Conservation (phyloP, 179 eudicot species). For the Carnegiea gigantea region DNA sequence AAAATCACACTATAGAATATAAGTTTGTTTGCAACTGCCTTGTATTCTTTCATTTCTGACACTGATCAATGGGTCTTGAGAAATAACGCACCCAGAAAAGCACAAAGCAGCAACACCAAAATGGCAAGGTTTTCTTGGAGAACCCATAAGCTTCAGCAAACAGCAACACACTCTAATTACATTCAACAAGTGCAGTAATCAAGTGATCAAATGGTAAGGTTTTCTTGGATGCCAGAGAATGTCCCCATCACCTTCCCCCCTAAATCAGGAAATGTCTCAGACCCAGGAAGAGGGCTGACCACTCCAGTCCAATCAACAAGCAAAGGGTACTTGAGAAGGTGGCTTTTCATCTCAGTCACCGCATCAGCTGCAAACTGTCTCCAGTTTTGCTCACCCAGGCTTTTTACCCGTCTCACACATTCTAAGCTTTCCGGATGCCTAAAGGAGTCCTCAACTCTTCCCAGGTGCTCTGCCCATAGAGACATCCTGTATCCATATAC, state of each 20-base stretch:
- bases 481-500: slow-evolving; percentile 34
- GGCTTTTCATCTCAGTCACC: slow-evolving; percentile 27
- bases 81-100: neutral
- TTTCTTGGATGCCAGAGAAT: slow-evolving; percentile 26
- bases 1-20: too few relatives aligned
- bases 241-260: slow-evolving; percentile 31
- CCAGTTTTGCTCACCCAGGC: slow-evolving; percentile 22
- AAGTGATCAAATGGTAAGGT: slow-evolving; percentile 24
- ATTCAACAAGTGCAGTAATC: neutral
- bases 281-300: slow-evolving; percentile 26
- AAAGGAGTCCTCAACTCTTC: slow-evolving; percentile 20
- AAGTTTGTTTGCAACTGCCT: neutral
- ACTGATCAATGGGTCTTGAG: neutral
- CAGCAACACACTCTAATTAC: neutral
- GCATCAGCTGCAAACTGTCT: slow-evolving; percentile 24
- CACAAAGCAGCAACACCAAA: neutral
- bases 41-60: neutral
- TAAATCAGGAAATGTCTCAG: slow-evolving; percentile 28
- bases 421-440: slow-evolving; percentile 22
- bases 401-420: slow-evolving; percentile 18
- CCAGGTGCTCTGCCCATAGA: slow-evolving; percentile 31
- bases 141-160: neutral
- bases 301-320: slow-evolving; percentile 23
- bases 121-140: too few relatives aligned
- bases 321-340: slow-evolving; percentile 32